Evolutionary conservation across 2,329 filamentous ascomycete genomes (phyloP).

Genomic region (Passalora sequoiae): DNA sequence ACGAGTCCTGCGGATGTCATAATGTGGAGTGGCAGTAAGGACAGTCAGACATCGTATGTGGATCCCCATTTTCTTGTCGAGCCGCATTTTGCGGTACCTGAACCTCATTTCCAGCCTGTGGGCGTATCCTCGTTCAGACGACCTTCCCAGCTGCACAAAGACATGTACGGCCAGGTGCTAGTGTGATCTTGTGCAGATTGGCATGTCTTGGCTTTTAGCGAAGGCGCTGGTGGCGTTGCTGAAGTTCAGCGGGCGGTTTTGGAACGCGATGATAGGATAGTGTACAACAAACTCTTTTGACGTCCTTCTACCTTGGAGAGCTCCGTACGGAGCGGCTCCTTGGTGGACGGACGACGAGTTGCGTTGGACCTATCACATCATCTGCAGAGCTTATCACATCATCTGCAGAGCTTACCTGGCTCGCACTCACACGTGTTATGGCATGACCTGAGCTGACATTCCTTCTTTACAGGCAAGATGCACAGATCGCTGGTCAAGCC

Average conservation of each 20-base stretch:
- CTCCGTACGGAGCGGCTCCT: slow-evolving; percentile 22
- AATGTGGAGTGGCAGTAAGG: slow-evolving; percentile 97
- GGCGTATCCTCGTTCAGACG: slow-evolving; percentile 1
- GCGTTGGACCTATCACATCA: slow-evolving; percentile 25
- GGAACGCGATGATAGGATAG: slow-evolving; percentile 13
- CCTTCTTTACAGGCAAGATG: slow-evolving; percentile 64
- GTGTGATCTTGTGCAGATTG: slow-evolving; percentile 15
- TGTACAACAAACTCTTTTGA: slow-evolving; percentile 16
- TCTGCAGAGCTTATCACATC: no score
- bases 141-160: slow-evolving; percentile 12
- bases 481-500: slow-evolving; percentile 78
- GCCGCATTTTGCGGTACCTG: slow-evolving; percentile 9
- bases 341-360: slow-evolving; percentile 30
- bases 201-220: slow-evolving; percentile 16
- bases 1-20: slow-evolving; percentile 93
- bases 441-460: slow-evolving; percentile 16
- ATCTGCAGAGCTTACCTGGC: not conserved
- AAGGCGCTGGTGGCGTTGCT: slow-evolving; percentile 22
- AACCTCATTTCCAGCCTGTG: slow-evolving; percentile 4
- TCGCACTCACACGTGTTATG: not conserved
- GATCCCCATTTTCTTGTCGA: slow-evolving; percentile 24
- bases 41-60: slow-evolving; percentile 84
- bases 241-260: slow-evolving; percentile 13
- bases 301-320: slow-evolving; percentile 25
- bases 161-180: slow-evolving; percentile 20